Base-by-base conservation (phyloP, 441 rosid species). In the Gossypium aridum region DNA sequence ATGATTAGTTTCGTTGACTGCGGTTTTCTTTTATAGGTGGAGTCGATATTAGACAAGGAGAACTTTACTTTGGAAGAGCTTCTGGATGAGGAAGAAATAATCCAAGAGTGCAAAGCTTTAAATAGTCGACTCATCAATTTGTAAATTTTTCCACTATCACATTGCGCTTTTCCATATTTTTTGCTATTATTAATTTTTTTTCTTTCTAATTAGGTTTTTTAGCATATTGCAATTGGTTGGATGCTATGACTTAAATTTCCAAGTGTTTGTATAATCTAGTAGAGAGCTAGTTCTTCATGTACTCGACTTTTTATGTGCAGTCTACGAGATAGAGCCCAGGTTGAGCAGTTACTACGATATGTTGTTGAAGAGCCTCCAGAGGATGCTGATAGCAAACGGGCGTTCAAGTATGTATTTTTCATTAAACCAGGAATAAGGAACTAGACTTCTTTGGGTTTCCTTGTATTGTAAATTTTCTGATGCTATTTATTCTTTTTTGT, bases 61-160 rank as follows among this genome's bases (percentile, higher is more conserved):
- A 89, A 85, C 82, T 96, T 87, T 83, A 84, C 98, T 0, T 86
- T 96, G 88, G 99, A 93, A 74, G 98, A 93, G 89, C 97, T 96
- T 81, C 83, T 96, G 60, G 97, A 96, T 56, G 98, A 96, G 86
- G 99, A 96, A 85, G 99, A 96, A 76, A 89, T 92, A 81, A 96
- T 96, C 76, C 99, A 96, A 85, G 99, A 96, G 80, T 96, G 99
- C 97, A 96, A 92, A 85, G 95, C 94, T 39, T 79, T 93, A 68
- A 95, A 93, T 81, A 87, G 88, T 63, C 95, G 99, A 51, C 98
- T 95, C 64, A 90, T 95, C 67, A 87, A 90, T 80, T 95, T 95
- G 99, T 92, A 92, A 78, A 34, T 65, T 37, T 54, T 55, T n/a
- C 49, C 23, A n/a, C 16, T 17, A 25, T n/a, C 43, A 2, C n/a